These are phyloP conservation scores for Wickerhamomyces alni DNA, from an alignment of 805 yeast species.

Conservation along the genomic window DNA sequence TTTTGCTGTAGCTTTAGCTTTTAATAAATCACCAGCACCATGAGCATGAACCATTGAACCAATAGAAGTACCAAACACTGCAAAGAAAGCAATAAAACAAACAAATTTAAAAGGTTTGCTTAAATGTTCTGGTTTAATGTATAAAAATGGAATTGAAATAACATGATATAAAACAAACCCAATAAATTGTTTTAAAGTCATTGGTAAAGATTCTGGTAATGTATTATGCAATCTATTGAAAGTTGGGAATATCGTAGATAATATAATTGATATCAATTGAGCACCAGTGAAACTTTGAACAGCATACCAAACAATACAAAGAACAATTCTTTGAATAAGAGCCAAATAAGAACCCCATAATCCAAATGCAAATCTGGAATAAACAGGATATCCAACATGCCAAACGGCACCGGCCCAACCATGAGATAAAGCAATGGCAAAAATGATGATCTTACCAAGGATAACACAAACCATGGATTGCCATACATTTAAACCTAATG, in stretches of 20 bases:
- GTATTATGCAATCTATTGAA: conserved; percentile 35
- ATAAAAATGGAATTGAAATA: conserved; percentile 24
- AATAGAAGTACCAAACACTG: conserved; percentile 32
- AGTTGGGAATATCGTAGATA: conserved; percentile 32
- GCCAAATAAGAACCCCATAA: conserved; percentile 38
- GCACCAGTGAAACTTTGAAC: conserved; percentile 44
- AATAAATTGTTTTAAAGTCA: conserved; percentile 36
- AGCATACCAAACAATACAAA: conserved; percentile 42
- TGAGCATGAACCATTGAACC: conserved; percentile 24
- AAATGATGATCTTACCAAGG: conserved; percentile 35
- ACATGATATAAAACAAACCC: conserved; percentile 36
- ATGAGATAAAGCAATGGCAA: conserved; percentile 34
- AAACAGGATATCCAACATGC: conserved; percentile 45
- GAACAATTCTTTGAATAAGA: conserved; percentile 36
- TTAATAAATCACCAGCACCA: conserved; percentile 29
- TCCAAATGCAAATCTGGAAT: conserved; percentile 40
- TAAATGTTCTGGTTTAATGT: conserved; percentile 27
- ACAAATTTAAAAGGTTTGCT: conserved; percentile 24
- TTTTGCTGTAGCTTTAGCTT: conserved; percentile 20
- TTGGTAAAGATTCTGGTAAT: conserved; percentile 31
- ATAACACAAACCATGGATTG: conserved; percentile 38
- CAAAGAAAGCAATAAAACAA: conserved; percentile 25
- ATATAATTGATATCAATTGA: conserved; percentile 31
- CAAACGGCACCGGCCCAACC: conserved; percentile 43
- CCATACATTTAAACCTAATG: conserved; percentile 38